phyloP scores from a whole-genome alignment of 345 rosid genomes.

The Aquilaria sinensis region DNA sequence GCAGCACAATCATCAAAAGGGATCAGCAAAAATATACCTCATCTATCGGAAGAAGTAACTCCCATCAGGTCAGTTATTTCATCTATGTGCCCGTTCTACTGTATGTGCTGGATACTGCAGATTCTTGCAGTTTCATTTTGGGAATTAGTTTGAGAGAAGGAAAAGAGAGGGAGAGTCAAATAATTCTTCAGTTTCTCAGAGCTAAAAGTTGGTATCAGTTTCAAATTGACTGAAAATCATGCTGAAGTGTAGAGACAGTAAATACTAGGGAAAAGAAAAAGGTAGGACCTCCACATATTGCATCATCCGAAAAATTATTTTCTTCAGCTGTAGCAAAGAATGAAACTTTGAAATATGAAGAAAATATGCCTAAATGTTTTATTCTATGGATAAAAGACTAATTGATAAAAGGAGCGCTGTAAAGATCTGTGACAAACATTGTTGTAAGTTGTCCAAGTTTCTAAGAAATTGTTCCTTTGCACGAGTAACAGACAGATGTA shows the following conservation, averaged over 20 bases:
- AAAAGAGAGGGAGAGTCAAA: too few relatives aligned
- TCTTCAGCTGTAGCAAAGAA: too few relatives aligned
- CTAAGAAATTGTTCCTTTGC: constrained; percentile 62
- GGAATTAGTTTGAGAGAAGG: too few relatives aligned
- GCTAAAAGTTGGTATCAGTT: background rate
- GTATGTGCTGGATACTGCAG: background rate
- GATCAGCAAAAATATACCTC: constrained; percentile 44
- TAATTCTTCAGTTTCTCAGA: too few relatives aligned
- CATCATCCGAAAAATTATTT: too few relatives aligned
- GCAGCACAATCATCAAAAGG: constrained; percentile 90
- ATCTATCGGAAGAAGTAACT: constrained; percentile 58
- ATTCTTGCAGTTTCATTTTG: background rate
- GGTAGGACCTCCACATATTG: too few relatives aligned
- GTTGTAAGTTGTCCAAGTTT: constrained; percentile 41
- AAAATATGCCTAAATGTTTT: too few relatives aligned
- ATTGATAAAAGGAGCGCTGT: background rate
- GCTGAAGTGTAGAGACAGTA: too few relatives aligned
- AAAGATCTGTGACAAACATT: constrained; percentile 46
- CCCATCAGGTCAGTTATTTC: constrained; percentile 50
- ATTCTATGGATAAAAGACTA: too few relatives aligned
- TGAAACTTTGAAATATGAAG: too few relatives aligned
- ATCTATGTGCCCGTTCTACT: background rate
- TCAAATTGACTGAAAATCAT: background rate
- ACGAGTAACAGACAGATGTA: constrained; percentile 47
- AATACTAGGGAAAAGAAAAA: too few relatives aligned